Conservation (phyloP, 2,329 filamentous ascomycete species). For the Aspergillus clavatus region DNA sequence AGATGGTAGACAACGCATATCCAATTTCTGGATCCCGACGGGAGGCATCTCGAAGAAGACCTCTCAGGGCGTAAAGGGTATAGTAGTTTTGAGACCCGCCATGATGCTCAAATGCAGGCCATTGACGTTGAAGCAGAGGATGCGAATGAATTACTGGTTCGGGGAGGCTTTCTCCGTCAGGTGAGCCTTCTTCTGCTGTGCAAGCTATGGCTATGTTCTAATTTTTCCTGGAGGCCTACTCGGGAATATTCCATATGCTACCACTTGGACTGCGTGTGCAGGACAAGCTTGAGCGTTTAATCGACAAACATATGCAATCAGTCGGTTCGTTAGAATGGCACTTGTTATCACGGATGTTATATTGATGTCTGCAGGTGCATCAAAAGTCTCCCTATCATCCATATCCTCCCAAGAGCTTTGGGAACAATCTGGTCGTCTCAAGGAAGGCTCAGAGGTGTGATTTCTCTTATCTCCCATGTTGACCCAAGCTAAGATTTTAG, state of each 20-base stretch:
- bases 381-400: slow-evolving; percentile 75
- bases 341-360: not conserved
- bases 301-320: slow-evolving; percentile 82
- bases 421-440: slow-evolving; percentile 76
- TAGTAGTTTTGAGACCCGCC: not conserved
- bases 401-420: slow-evolving; percentile 82
- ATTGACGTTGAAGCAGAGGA: slow-evolving; percentile 49
- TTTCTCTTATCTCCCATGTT: slow-evolving; percentile 17
- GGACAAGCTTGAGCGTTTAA: slow-evolving; percentile 75
- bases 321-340: slow-evolving; percentile 51
- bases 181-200: slow-evolving; percentile 37
- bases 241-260: slow-evolving; percentile 87
- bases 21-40: slow-evolving; percentile 74
- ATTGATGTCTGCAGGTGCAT: slow-evolving; percentile 55
- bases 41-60: slow-evolving; percentile 58
- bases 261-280: slow-evolving; percentile 83
- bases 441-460: slow-evolving; percentile 66
- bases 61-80: slow-evolving; percentile 46
- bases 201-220: not conserved
- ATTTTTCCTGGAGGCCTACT: slow-evolving; percentile 57
- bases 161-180: slow-evolving; percentile 70
- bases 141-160: slow-evolving; percentile 62
- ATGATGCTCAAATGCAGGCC: slow-evolving; percentile 22
- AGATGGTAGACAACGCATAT: slow-evolving; percentile 59
- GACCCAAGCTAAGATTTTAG: slow-evolving; percentile 40